Conservation (phyloP, 139 green algal genomes). For the Coccomyxa sp. region DNA sequence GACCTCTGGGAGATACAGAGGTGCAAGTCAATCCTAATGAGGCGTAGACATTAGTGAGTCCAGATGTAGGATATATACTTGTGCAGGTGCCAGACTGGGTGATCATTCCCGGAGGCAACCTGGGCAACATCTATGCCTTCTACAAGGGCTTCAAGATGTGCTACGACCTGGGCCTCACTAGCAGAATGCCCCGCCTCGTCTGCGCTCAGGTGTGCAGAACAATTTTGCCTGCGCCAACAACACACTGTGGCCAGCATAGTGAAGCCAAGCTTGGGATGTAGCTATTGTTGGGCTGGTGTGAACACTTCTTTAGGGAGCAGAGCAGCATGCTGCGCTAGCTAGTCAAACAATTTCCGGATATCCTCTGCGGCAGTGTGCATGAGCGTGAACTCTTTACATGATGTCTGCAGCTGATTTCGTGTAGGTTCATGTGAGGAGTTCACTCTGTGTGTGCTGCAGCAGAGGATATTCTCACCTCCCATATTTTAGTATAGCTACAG, state of each 20-base stretch:
- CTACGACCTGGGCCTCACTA: slow-evolving; percentile 89
- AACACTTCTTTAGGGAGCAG: slow-evolving; percentile 4
- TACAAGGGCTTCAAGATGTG: slow-evolving; percentile 97
- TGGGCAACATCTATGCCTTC: slow-evolving; percentile 99
- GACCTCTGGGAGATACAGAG: too few relatives aligned
- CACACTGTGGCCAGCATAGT: too few relatives aligned
- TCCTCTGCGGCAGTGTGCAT: background rate
- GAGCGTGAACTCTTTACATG: background rate
- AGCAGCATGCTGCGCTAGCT: slow-evolving; percentile 11
- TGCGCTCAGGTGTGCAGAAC: slow-evolving; percentile 56
- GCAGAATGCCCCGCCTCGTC: slow-evolving; percentile 92
- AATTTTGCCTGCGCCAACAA: too few relatives aligned
- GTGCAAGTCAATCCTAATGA: too few relatives aligned
- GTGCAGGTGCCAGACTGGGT: slow-evolving; percentile 92
- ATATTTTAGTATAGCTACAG: too few relatives aligned
- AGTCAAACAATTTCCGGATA: background rate
- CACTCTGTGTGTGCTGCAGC: too few relatives aligned
- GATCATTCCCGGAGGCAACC: slow-evolving; percentile 97
- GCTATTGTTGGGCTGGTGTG: too few relatives aligned
- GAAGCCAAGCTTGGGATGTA: too few relatives aligned
- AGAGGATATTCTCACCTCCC: too few relatives aligned
- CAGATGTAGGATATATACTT: background rate
- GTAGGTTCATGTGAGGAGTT: background rate
- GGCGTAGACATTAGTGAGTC: background rate
- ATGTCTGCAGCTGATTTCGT: background rate